Evolutionary conservation across 805 yeast species (phyloP).

Genomic region (Tetrapisispora pingtungensis): DNA sequence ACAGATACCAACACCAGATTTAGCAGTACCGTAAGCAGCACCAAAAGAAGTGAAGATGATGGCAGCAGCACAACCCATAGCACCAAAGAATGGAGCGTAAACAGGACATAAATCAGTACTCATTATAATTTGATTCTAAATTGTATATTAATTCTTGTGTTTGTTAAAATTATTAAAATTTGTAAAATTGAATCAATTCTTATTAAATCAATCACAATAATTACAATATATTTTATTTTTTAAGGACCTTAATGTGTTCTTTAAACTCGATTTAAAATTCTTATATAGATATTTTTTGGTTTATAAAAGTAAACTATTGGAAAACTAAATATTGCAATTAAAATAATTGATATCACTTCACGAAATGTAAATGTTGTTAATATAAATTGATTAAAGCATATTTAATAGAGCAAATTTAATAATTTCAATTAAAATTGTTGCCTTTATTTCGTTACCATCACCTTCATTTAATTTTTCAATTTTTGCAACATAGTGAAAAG

Average conservation of each 20-base stretch:
- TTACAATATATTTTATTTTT: neutral
- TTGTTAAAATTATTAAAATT: no score
- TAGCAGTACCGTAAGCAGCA: conserved; percentile 98
- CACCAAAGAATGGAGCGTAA: conserved; percentile 89
- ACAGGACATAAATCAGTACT: conserved; percentile 32
- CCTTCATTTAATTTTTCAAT: neutral
- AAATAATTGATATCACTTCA: no score
- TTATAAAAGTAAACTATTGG: no score
- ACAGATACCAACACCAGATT: conserved; percentile 98
- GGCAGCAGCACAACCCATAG: conserved; percentile 99
- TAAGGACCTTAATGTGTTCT: no score
- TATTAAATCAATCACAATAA: no score
- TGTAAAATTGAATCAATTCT: no score
- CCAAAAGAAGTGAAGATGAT: conserved; percentile 98
- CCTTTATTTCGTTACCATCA: neutral
- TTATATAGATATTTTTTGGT: no score
- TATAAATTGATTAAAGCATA: neutral
- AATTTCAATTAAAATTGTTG: neutral
- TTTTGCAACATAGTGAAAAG: neutral
- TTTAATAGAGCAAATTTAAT: no score
- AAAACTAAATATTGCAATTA: neutral
- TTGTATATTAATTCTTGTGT: neutral
- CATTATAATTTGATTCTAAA: conserved; percentile 7
- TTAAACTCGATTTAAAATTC: no score
- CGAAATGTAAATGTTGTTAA: no score